phyloP scores from a whole-genome alignment of 768 basidiomycete genomes.

The Cytidiella melzeri region DNA sequence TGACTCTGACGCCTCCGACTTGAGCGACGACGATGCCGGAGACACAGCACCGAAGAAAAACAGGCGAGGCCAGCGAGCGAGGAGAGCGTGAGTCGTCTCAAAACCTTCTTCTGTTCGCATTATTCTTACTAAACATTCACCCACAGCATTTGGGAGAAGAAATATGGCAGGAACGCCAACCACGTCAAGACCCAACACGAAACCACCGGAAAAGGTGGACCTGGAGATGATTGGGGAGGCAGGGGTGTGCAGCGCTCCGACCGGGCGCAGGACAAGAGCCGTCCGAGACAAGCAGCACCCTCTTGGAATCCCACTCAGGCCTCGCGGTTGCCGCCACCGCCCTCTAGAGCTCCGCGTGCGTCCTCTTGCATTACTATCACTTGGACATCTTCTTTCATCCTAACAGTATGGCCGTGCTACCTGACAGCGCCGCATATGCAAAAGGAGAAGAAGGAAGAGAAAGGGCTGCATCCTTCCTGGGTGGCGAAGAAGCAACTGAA shows the following conservation, averaged over 20 bases:
- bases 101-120: slow-evolving; percentile 3
- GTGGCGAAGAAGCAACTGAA: slow-evolving; percentile 84
- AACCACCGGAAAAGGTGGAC: slow-evolving; percentile 10
- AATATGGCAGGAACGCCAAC: slow-evolving; percentile 86
- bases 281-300: background rate
- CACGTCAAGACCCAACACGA: slow-evolving; percentile 67
- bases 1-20: slow-evolving; percentile 73
- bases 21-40: slow-evolving; percentile 57
- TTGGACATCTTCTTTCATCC: background rate
- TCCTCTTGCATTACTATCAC: background rate
- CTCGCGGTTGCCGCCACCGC: background rate
- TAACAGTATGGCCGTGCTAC: background rate
- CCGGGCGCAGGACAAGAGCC: background rate
- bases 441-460: slow-evolving; percentile 19
- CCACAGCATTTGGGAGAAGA: slow-evolving; percentile 94
- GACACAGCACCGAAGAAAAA: slow-evolving; percentile 60
- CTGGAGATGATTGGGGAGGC: slow-evolving; percentile 4
- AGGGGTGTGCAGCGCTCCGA: background rate
- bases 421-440: background rate
- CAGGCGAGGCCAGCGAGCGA: slow-evolving; percentile 87
- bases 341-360: background rate
- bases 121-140: slow-evolving; percentile 1
- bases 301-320: slow-evolving; percentile 2
- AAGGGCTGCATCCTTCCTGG: slow-evolving; percentile 89
- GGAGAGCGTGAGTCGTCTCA: slow-evolving; percentile 92